These are phyloP conservation scores for Omphalotus guepiniiformis DNA, from an alignment of 768 basidiomycete genomes.

Conservation along the genomic window DNA sequence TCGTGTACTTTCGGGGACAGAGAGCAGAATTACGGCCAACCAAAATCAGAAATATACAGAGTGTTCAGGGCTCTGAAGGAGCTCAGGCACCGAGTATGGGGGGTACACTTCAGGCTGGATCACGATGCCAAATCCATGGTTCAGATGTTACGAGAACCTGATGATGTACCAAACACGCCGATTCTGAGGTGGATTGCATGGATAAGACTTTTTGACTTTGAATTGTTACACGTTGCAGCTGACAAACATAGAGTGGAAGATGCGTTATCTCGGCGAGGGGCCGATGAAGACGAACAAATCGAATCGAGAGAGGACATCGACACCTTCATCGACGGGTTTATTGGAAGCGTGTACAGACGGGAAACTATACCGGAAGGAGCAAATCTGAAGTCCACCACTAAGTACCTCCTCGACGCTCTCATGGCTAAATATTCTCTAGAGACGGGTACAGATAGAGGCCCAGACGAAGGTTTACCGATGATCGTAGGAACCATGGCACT, in stretches of 20 bases:
- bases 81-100: slow-evolving; percentile 25
- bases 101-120: slow-evolving; percentile 27
- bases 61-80: slow-evolving; percentile 28
- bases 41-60: slow-evolving; percentile 35
- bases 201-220: slow-evolving; percentile 32
- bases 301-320: no score
- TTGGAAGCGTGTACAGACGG: no score
- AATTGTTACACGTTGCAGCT: slow-evolving; percentile 30
- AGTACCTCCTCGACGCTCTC: no score
- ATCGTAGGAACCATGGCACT: no score
- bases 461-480: no score
- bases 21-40: slow-evolving; percentile 30
- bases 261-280: slow-evolving; percentile 34
- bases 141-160: slow-evolving; percentile 31
- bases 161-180: slow-evolving; percentile 28
- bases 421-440: no score
- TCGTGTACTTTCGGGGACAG: slow-evolving; percentile 30
- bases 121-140: slow-evolving; percentile 31
- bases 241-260: slow-evolving; percentile 27
- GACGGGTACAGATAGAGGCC: no score
- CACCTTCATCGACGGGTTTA: no score
- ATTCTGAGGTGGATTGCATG: slow-evolving; percentile 35
- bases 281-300: no score
- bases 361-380: no score
- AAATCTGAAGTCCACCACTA: no score